phyloP scores from a whole-genome alignment of 768 basidiomycete species.

The Zangia roseola region DNA sequence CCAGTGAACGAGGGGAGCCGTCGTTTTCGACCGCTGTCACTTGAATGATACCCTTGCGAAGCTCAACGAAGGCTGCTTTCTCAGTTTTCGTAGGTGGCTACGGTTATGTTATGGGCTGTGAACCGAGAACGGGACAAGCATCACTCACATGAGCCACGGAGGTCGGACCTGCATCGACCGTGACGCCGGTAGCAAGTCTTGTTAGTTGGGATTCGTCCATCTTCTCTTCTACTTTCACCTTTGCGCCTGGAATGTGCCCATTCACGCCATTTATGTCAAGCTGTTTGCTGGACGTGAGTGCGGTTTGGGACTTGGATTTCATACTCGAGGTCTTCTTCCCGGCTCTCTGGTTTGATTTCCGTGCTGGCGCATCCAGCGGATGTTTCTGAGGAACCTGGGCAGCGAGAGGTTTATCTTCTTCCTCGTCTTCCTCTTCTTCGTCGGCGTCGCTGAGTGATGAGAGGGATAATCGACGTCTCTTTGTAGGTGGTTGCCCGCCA shows the following conservation, averaged over 20 bases:
- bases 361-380: constrained; percentile 29
- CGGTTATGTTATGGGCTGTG: constrained; percentile 4
- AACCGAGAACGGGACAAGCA: not conserved
- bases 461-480: constrained; percentile 55
- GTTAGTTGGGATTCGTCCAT: constrained; percentile 77
- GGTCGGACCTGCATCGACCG: constrained; percentile 61
- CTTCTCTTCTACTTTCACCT: constrained; percentile 73
- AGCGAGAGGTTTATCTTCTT: constrained; percentile 58
- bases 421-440: constrained; percentile 51
- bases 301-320: constrained; percentile 59
- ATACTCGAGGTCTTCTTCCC: constrained; percentile 59
- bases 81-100: constrained; percentile 62
- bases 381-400: constrained; percentile 38
- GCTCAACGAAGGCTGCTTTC: constrained; percentile 77
- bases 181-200: constrained; percentile 76
- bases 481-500: constrained; percentile 45
- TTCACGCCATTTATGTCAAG: constrained; percentile 40
- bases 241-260: constrained; percentile 48
- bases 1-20: constrained; percentile 65
- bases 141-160: constrained; percentile 47
- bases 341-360: constrained; percentile 39
- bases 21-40: constrained; percentile 87
- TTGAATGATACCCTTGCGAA: constrained; percentile 79
- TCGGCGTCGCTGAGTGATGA: constrained; percentile 50
- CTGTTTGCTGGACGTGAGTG: constrained; percentile 44